phyloP scores from a whole-genome alignment of 768 basidiomycete species.

The Serendipita sp. region DNA sequence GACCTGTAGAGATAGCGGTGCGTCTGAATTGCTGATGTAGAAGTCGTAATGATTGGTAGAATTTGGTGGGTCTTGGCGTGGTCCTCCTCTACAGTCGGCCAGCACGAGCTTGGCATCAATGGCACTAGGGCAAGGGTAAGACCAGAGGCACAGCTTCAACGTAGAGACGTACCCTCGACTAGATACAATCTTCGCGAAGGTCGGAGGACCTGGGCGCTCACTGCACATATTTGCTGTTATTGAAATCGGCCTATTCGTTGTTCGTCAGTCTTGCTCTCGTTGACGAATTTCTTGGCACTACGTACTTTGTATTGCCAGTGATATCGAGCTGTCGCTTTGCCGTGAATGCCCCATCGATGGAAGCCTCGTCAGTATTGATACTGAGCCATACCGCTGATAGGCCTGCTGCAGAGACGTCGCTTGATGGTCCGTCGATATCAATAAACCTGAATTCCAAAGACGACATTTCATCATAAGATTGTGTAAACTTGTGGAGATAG shows the following conservation, averaged over 20 bases:
- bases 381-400: too few species aligned
- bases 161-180: not conserved
- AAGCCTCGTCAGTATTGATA: too few species aligned
- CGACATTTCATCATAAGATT: too few species aligned
- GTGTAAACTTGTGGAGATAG: too few species aligned
- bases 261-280: too few species aligned
- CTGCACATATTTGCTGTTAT: not conserved
- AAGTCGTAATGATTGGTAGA: not conserved
- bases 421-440: too few species aligned
- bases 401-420: too few species aligned
- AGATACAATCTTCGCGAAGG: not conserved
- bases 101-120: conserved; percentile 1
- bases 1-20: not conserved
- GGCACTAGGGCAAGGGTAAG: not conserved
- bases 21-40: not conserved
- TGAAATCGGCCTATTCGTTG: not conserved
- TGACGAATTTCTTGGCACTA: too few species aligned
- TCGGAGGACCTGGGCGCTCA: not conserved
- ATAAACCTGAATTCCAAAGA: too few species aligned
- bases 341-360: too few species aligned
- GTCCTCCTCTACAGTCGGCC: not conserved
- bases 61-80: not conserved
- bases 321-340: too few species aligned
- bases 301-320: too few species aligned
- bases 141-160: not conserved